Evolutionary conservation across 108 stramenopile species (phyloP), one percentile per base, ranked within the genome.

Genomic region (Conticribra guillardii): DNA sequence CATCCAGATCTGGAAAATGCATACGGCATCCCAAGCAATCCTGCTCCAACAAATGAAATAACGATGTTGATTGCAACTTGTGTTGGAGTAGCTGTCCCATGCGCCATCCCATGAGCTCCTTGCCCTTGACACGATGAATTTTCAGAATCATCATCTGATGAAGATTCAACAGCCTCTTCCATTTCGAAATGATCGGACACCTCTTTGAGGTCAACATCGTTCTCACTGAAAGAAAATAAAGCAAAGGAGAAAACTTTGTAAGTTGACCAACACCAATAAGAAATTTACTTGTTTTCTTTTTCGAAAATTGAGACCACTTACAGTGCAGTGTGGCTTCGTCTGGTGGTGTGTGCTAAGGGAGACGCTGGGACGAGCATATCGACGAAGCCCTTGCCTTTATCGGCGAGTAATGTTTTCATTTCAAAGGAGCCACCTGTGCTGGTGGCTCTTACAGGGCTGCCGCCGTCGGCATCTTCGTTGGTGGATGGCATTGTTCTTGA

Each of bases 11-110:
- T 56, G 23, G 81, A 80, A 62, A 93, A 90, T 19, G 91, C 91
- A 63, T 88, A 79, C 1, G 91, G 91, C 28, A 88, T 41, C 3
- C 89, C 91, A 14, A 93, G 60, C 21, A 93, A 64, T 18, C 91
- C 91, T 30, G 91, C 89, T 0, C 91, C 91, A 0, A 93, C 89
- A 73, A 93, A 93, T n/a, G 79, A 81, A 31, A 93, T 89, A 41
- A 93, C 64, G 47, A 93, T 93, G 48, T 89, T 92, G 41, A 89
- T 57, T 18, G 78, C 75, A 18, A 89, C 80, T 76, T 89, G 88
- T 14, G 69, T 46, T 11, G 73, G 73, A 5, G 82, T 63, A 11
- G 82, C 76, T 15, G 64, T 79, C 0, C 82, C 76, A 44, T 33
- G 44, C 19, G 71, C 71, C 61, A 64, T 46, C n/a, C 73, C 79